phyloP scores from a whole-genome alignment of 192 early-diverging fungal genomes.

The Neocallimastix lanati region DNA sequence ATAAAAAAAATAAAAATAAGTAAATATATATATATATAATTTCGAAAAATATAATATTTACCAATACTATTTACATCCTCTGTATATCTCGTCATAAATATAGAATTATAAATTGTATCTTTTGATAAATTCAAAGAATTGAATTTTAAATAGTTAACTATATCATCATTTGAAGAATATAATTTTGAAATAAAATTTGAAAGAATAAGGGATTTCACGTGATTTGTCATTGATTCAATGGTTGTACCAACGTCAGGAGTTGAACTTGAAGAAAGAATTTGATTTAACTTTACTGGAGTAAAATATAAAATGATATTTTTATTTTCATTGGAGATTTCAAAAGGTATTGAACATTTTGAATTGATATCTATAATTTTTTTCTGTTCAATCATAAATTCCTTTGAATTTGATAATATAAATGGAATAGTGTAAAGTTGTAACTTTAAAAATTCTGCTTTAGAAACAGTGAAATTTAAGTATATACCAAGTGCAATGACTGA shows the following conservation, averaged over 20 bases:
- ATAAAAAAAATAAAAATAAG: no score
- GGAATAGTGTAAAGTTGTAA: background rate
- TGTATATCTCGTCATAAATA: background rate
- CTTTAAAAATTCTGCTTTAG: background rate
- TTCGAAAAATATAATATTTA: background rate
- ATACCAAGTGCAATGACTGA: background rate
- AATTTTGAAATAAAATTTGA: background rate
- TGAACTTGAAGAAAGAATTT: background rate
- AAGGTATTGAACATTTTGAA: background rate
- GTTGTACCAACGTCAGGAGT: background rate
- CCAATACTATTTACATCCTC: background rate
- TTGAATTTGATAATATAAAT: background rate
- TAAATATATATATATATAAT: no score
- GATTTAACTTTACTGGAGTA: background rate
- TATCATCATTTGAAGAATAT: background rate
- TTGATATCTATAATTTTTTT: background rate
- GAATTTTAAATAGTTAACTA: background rate
- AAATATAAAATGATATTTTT: background rate
- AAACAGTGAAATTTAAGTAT: background rate
- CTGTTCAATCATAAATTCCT: background rate
- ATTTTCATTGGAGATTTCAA: background rate
- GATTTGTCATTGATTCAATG: background rate
- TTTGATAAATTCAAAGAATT: background rate
- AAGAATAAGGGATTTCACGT: background rate
- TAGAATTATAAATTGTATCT: background rate